These are phyloP conservation scores for Fomitopsis palustris DNA, from an alignment of 1,284 basidiomycete species.

Conservation along the genomic window DNA sequence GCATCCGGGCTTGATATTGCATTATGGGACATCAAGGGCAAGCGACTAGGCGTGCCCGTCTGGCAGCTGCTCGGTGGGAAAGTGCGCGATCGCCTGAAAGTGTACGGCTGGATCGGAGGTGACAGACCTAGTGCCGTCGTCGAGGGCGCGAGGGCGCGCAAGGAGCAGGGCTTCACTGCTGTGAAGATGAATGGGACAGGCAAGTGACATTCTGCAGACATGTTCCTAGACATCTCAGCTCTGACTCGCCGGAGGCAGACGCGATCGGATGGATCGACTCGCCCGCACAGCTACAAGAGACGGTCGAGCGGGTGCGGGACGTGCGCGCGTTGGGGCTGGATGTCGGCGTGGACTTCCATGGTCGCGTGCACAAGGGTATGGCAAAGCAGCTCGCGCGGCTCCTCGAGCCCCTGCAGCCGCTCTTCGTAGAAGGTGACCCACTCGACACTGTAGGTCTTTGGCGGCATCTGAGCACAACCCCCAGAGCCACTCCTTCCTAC, in stretches of 20 bases:
- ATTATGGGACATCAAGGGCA: slow-evolving; percentile 77
- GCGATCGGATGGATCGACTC: slow-evolving; percentile 46
- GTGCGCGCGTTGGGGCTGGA: slow-evolving; percentile 65
- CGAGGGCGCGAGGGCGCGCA: slow-evolving; percentile 57
- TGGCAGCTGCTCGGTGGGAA: slow-evolving; percentile 76
- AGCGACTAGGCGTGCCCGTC: slow-evolving; percentile 71
- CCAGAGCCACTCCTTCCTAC: slow-evolving; percentile 66
- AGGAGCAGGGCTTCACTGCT: slow-evolving; percentile 69
- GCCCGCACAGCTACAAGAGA: slow-evolving; percentile 50
- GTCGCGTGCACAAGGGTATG: slow-evolving; percentile 70
- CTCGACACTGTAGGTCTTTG: neutral
- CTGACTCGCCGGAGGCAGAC: slow-evolving; percentile 26
- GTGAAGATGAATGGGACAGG: slow-evolving; percentile 79
- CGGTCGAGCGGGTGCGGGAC: slow-evolving; percentile 59
- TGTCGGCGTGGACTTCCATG: slow-evolving; percentile 62
- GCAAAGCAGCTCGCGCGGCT: slow-evolving; percentile 72
- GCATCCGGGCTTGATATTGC: slow-evolving; percentile 55
- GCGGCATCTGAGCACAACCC: neutral
- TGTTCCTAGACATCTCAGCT: too few relatives aligned
- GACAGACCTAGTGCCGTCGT: slow-evolving; percentile 65
- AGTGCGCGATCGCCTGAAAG: slow-evolving; percentile 55
- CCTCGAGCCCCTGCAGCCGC: slow-evolving; percentile 61
- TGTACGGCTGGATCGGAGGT: slow-evolving; percentile 74
- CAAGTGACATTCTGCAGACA: slow-evolving; percentile 16
- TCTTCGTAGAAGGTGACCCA: slow-evolving; percentile 65